Conservation (phyloP, 805 yeast genomes). For the Soucietia sequanensis region DNA sequence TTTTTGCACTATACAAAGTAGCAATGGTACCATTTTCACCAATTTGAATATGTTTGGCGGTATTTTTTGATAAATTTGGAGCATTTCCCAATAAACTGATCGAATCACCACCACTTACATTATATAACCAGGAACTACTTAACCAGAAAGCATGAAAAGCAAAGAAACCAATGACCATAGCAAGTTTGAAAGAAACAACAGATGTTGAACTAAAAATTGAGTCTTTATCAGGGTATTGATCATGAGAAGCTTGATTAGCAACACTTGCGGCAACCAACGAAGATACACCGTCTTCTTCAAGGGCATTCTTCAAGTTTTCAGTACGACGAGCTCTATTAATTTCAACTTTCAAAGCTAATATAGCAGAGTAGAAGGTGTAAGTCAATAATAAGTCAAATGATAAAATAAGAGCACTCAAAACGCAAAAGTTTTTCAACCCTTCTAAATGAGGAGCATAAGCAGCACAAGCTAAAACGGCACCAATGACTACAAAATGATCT, state of each 20-base stretch:
- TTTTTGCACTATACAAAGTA: constrained; percentile 55
- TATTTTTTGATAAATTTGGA: constrained; percentile 35
- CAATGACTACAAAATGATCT: constrained; percentile 72
- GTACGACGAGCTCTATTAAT: constrained; percentile 82
- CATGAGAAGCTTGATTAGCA: constrained; percentile 48
- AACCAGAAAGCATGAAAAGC: constrained; percentile 66
- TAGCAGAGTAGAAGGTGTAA: constrained; percentile 79
- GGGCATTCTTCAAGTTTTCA: constrained; percentile 68
- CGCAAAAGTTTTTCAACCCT: constrained; percentile 78
- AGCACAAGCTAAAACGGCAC: constrained; percentile 67
- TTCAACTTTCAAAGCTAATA: constrained; percentile 84
- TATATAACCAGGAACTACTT: constrained; percentile 68
- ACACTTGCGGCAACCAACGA: constrained; percentile 65
- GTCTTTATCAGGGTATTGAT: constrained; percentile 31
- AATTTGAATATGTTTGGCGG: constrained; percentile 44
- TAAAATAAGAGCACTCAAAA: constrained; percentile 68
- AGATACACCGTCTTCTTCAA: constrained; percentile 91
- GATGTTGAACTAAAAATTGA: constrained; percentile 24
- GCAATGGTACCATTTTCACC: constrained; percentile 53
- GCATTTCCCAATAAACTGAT: constrained; percentile 12
- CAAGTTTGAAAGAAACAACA: constrained; percentile 58
- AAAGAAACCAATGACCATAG: constrained; percentile 55
- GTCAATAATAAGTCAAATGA: constrained; percentile 69
- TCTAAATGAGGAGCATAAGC: constrained; percentile 64
- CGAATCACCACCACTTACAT: constrained; percentile 10